Base-by-base conservation (phyloP, 2,329 filamentous ascomycete genomes). In the Colletotrichum trifolii region DNA sequence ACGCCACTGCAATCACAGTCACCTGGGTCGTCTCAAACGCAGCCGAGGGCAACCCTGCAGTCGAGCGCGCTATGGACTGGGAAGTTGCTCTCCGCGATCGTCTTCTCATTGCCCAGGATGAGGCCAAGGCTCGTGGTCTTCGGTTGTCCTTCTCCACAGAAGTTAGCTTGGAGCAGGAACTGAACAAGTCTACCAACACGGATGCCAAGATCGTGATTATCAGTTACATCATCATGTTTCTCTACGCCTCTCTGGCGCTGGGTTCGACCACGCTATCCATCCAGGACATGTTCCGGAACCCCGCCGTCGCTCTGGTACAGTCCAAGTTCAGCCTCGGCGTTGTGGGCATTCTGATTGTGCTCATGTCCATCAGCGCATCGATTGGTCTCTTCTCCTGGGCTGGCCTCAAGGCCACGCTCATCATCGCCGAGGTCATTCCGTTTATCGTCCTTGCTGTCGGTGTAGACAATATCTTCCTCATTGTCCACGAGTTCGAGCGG, bases 211-310 rank as follows among this genome's bases (percentile, higher is more conserved):
- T 99, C 72, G 89, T 99, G 33, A 88, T 95, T 58, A 91, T 99
- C 78, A 98, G 95, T 83, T 99, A 99, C 79, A 85, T 98, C 68
- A 93, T 97, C 81, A 99, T 99, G 96, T 99, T 99, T 78, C 80
- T 99, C 67, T 99, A 99, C 74, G 96, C 94, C 4, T 98, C 95
- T 6, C 80, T 99, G 57, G 94, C 96, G 0, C 84, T 99, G 0
- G 96, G 96, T 1, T 97, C 94, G 1, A 96, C 92, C 0, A 94
- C 91, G 6, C 82, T 97, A 61, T 92, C 90, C 1, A 81, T 94
- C 63, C 87, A 86, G 70, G 91, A 95, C 62, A 81, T 98, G 49
- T 79, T 97, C 53, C 87, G 87, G 56, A 97, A 97, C 73, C 94
- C 95, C 2, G 87, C 92, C 11, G 90, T 93, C 55, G 89, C 93